These are phyloP conservation scores for Uronychia binucleata DNA, from an alignment of 73 alveolate species.

Conservation along the genomic window DNA sequence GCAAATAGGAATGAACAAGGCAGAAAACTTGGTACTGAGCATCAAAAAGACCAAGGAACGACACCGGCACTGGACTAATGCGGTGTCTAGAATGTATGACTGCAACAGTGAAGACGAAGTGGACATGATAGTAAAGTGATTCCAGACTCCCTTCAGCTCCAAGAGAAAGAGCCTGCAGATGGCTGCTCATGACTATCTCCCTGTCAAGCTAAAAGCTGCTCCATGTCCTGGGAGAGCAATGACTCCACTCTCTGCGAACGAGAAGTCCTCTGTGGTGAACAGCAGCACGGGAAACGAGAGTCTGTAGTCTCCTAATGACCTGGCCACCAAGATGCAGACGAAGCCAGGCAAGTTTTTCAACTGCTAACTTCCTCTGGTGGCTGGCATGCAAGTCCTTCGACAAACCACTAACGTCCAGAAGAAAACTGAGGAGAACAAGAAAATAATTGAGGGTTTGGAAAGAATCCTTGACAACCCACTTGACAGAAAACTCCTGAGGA, in stretches of 20 bases:
- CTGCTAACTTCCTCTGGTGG: no score
- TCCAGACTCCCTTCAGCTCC: no score
- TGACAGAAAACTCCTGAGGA: neutral
- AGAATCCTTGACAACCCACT: neutral
- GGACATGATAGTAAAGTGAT: neutral
- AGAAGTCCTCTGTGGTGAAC: no score
- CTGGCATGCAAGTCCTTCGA: no score
- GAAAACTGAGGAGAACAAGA: neutral
- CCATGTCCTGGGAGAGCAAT: neutral
- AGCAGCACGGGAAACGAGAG: no score
- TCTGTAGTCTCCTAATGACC: no score
- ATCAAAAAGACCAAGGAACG: neutral
- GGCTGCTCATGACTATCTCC: no score
- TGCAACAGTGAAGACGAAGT: neutral
- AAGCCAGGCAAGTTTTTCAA: no score
- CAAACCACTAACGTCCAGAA: no score
- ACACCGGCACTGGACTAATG: neutral
- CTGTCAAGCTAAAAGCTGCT: no score
- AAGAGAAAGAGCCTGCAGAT: neutral
- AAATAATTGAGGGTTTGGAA: neutral
- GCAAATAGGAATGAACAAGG: neutral
- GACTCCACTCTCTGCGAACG: no score
- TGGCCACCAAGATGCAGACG: no score
- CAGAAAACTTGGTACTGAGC: neutral
- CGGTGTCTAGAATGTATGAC: neutral